Percentiles rank a stretch among this genome's conserved stretches.
Conservation (phyloP, 768 basidiomycete species). For the Mycena galopus region DNA sequence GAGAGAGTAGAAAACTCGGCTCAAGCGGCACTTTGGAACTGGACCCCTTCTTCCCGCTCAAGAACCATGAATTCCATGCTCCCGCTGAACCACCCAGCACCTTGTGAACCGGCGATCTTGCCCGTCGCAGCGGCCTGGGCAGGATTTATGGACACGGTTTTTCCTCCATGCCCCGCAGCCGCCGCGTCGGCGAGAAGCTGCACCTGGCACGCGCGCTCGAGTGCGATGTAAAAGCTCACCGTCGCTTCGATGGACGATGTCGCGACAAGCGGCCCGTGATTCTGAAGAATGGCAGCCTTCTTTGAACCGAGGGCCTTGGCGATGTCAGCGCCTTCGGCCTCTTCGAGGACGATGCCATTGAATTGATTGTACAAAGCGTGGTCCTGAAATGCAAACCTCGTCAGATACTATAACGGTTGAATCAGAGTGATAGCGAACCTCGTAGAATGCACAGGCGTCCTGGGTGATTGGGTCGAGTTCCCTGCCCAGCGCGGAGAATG, state of each 20-base stretch:
- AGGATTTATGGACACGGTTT: slow-evolving; percentile 42
- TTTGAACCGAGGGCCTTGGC: slow-evolving; percentile 56
- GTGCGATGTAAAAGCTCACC: slow-evolving; percentile 54
- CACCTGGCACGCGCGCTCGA: slow-evolving; percentile 62
- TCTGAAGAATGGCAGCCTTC: slow-evolving; percentile 58
- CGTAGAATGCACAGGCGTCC: slow-evolving; percentile 59
- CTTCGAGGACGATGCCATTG: slow-evolving; percentile 61
- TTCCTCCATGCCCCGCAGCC: slow-evolving; percentile 29
- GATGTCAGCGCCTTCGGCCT: slow-evolving; percentile 60
- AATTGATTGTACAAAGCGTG: slow-evolving; percentile 59
- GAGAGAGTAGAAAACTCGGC: too few relatives aligned
- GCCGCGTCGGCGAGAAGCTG: slow-evolving; percentile 61
- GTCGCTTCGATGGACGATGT: slow-evolving; percentile 58
- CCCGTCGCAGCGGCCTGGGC: slow-evolving; percentile 45
- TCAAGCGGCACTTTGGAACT: slow-evolving; percentile 13
- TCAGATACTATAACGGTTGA: not conserved
- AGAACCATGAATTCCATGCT: slow-evolving; percentile 52
- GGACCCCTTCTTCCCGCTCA: slow-evolving; percentile 49
- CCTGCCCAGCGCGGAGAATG: slow-evolving; percentile 60
- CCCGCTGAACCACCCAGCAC: slow-evolving; percentile 54
- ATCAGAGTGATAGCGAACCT: slow-evolving; percentile 27
- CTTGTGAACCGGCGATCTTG: slow-evolving; percentile 41
- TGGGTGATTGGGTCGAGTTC: slow-evolving; percentile 59
- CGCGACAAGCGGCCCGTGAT: slow-evolving; percentile 57
- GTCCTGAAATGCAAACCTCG: slow-evolving; percentile 37